A percentile compares a stretch with the other conserved stretches of the same genome.
Conservation (phyloP, 2,329 filamentous ascomycete genomes). For the Pyricularia sp. region DNA sequence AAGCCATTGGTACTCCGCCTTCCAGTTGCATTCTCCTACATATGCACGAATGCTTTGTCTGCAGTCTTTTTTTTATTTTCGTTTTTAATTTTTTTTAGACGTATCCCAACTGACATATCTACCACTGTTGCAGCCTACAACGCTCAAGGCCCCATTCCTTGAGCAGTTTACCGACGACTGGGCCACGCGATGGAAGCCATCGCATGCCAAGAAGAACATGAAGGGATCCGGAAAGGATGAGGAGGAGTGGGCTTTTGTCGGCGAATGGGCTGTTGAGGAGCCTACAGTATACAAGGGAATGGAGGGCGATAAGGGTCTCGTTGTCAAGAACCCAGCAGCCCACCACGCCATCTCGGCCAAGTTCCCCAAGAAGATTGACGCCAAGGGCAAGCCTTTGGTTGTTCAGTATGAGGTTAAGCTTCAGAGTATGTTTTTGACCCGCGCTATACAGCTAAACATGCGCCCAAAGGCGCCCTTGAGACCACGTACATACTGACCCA, state of each 20-base stretch:
- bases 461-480: not conserved
- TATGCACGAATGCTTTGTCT: not conserved
- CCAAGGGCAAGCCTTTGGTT: constrained; percentile 93
- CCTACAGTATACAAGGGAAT: constrained; percentile 82
- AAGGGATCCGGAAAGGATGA: constrained; percentile 61
- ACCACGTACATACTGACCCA: not conserved
- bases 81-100: not conserved
- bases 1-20: constrained; percentile 26
- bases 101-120: constrained; percentile 6
- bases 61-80: too few relatives aligned
- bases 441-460: not conserved
- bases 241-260: constrained; percentile 95
- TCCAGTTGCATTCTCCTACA: not conserved
- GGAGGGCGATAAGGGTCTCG: constrained; percentile 88
- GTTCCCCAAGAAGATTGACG: constrained; percentile 91
- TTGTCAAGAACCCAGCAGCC: constrained; percentile 94
- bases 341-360: constrained; percentile 99
- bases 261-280: constrained; percentile 95
- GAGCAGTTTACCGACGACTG: constrained; percentile 98
- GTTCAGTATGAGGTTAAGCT: constrained; percentile 99
- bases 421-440: constrained; percentile 57
- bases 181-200: constrained; percentile 87
- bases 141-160: constrained; percentile 83
- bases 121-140: constrained; percentile 54
- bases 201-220: constrained; percentile 87